Conservation (phyloP, 345 rosid genomes). For the Rhodomyrtus tomentosa region DNA sequence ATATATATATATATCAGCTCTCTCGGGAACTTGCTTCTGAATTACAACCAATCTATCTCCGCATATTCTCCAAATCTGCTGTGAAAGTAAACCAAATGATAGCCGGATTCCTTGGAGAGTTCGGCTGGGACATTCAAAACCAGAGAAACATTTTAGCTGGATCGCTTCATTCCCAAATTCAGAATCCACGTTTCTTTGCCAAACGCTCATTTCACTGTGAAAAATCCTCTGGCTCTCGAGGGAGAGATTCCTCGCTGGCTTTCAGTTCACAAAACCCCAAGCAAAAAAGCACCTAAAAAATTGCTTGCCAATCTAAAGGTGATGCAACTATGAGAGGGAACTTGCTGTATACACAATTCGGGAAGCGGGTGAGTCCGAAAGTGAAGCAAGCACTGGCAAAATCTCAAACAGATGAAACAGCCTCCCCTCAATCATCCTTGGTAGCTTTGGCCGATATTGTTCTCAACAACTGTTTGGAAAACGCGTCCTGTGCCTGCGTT, state of each 20-base stretch:
- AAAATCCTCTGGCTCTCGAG: background rate
- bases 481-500: constrained; percentile 62
- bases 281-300: background rate
- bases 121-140: background rate
- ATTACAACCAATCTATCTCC: background rate
- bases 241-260: background rate
- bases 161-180: background rate
- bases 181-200: background rate
- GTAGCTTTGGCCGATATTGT: constrained; percentile 30
- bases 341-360: background rate
- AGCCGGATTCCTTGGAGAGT: background rate
- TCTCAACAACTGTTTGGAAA: constrained; percentile 62
- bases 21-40: background rate
- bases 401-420: background rate
- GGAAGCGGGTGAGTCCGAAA: background rate
- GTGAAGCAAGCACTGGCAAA: background rate
- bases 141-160: background rate
- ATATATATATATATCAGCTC: background rate
- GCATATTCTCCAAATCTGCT: background rate
- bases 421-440: constrained; percentile 10
- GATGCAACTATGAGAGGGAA: background rate
- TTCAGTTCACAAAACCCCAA: background rate
- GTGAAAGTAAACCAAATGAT: background rate
- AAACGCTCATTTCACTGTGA: background rate
- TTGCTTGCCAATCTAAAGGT: background rate